A percentile compares a stretch with the other conserved stretches of the same genome.
Evolutionary conservation across 2,329 filamentous ascomycete species (phyloP).

Genomic region (Moelleriella libera): DNA sequence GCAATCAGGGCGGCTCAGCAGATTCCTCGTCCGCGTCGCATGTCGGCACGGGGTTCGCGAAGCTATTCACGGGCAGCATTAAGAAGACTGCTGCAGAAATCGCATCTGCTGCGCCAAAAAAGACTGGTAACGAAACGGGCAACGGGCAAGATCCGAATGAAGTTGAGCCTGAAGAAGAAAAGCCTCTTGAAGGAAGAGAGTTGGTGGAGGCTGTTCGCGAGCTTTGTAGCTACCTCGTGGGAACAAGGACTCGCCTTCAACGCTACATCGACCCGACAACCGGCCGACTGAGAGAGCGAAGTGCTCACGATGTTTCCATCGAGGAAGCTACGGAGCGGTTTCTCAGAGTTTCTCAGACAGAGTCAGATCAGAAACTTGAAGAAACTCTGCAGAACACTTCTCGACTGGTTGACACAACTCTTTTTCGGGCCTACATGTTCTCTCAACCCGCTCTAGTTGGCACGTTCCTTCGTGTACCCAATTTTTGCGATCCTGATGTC

Average conservation of each 20-base stretch:
- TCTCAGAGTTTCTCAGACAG: conserved; percentile 30
- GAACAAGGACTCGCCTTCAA: conserved; percentile 57
- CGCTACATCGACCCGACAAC: conserved; percentile 47
- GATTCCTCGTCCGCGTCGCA: conserved; percentile 20
- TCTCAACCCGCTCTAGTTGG: conserved; percentile 72
- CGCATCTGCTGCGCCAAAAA: conserved; percentile 46
- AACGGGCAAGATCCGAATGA: conserved; percentile 41
- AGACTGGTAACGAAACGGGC: conserved; percentile 36
- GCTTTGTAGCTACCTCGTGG: conserved; percentile 76
- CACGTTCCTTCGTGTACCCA: conserved; percentile 85
- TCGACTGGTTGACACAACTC: conserved; percentile 76
- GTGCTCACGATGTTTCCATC: conserved; percentile 25
- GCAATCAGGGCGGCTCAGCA: conserved; percentile 11
- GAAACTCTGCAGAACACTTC: conserved; percentile 63
- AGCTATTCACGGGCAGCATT: conserved; percentile 34
- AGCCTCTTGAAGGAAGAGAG: conserved; percentile 62
- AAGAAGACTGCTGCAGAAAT: conserved; percentile 36
- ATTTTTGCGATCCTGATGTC: conserved; percentile 92
- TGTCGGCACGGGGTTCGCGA: conserved; percentile 34
- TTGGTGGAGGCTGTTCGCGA: conserved; percentile 69
- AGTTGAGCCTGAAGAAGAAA: conserved; percentile 25
- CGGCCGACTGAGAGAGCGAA: conserved; percentile 42
- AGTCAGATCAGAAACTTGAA: conserved; percentile 48
- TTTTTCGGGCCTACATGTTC: conserved; percentile 94
- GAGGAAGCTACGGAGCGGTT: conserved; percentile 42